These are phyloP conservation scores for Colletotrichum tropicale DNA, from an alignment of 2,329 filamentous ascomycete genomes.

Conservation along the genomic window DNA sequence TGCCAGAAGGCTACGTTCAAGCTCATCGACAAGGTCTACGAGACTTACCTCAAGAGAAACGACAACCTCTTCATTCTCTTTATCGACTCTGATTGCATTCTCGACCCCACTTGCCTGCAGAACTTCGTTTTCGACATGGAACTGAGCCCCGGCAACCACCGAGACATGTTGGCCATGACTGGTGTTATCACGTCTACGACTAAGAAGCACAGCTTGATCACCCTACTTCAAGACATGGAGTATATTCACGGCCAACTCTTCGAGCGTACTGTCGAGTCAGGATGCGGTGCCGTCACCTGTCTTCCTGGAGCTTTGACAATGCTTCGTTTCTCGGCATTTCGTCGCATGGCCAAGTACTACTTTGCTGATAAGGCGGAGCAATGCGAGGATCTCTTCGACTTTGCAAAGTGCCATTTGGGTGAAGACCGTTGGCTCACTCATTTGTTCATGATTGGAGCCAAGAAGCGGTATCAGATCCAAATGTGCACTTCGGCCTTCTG, in stretches of 20 bases:
- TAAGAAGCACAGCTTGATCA: constrained; percentile 85
- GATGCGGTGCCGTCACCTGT: constrained; percentile 92
- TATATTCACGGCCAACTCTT: constrained; percentile 97
- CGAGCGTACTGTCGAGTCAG: constrained; percentile 93
- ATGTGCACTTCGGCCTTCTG: constrained; percentile 98
- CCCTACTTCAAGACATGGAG: constrained; percentile 95
- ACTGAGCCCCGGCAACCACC: constrained; percentile 87
- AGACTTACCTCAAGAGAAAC: constrained; percentile 82
- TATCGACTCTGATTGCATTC: constrained; percentile 95
- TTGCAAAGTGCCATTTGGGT: constrained; percentile 91
- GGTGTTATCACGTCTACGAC: constrained; percentile 96
- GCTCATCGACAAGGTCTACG: constrained; percentile 91
- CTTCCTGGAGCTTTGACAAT: constrained; percentile 95
- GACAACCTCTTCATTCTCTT: constrained; percentile 96
- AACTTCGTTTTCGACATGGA: constrained; percentile 99
- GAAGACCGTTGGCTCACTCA: constrained; percentile 98
- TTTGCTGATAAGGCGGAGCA: constrained; percentile 97
- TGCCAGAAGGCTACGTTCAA: constrained; percentile 94
- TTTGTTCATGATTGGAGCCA: constrained; percentile 97
- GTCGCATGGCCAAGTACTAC: constrained; percentile 97
- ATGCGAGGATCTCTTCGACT: constrained; percentile 95
- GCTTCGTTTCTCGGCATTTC: constrained; percentile 93
- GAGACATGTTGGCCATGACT: constrained; percentile 96
- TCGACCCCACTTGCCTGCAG: constrained; percentile 89
- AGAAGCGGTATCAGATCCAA: constrained; percentile 92